Percentiles rank a stretch among this genome's conserved stretches.
These are phyloP conservation scores for Monosporozyma aerobia DNA, from an alignment of 805 yeast species.

Conservation along the genomic window DNA sequence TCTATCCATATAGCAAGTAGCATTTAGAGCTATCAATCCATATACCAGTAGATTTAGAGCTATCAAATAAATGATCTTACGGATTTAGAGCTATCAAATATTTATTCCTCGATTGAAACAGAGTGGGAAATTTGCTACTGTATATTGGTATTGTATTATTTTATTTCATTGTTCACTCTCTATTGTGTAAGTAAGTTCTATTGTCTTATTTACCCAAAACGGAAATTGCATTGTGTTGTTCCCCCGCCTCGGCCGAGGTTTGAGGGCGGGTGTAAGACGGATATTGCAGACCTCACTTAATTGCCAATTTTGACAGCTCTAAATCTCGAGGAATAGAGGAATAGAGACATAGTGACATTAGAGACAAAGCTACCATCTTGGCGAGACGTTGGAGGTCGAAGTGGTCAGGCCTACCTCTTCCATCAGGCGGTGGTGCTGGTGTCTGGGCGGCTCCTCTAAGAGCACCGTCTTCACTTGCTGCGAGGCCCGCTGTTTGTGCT, in stretches of 20 bases:
- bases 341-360: background rate
- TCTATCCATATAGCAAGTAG: too few species aligned
- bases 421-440: conserved; percentile 73
- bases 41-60: too few species aligned
- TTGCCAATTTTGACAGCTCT: too few species aligned
- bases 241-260: background rate
- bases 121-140: too few species aligned
- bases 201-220: background rate
- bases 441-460: conserved; percentile 48
- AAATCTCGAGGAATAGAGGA: background rate
- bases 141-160: too few species aligned
- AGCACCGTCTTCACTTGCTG: conserved; percentile 56
- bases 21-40: too few species aligned
- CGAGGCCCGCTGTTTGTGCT: conserved; percentile 46
- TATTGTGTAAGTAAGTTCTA: background rate
- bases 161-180: too few species aligned
- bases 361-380: background rate
- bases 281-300: background rate
- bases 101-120: too few species aligned
- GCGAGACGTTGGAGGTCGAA: background rate
- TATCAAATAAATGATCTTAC: too few species aligned
- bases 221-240: background rate
- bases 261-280: background rate
- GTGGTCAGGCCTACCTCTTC: conserved; percentile 75
- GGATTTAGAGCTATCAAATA: too few species aligned